A percentile compares a stretch with the other conserved stretches of the same genome.
Conservation (phyloP, 805 yeast species). For the Candida wancherniae region DNA sequence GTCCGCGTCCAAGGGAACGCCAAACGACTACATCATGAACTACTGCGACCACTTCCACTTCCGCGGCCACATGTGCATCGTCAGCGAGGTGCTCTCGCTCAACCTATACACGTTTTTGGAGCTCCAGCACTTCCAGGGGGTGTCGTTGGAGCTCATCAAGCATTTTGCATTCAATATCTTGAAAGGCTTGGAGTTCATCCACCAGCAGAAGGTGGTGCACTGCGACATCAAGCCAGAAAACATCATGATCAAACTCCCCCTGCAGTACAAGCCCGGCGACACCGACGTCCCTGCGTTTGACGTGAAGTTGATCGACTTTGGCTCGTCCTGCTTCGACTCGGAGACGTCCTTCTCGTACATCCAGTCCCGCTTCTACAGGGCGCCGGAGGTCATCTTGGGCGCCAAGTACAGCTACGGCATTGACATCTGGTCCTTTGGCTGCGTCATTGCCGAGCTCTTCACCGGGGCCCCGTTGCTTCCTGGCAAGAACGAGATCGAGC, state of each 20-base stretch:
- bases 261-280: constrained; percentile 6
- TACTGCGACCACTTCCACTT: constrained; percentile 71
- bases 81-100: constrained; percentile 65
- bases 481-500: constrained; percentile 42
- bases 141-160: constrained; percentile 37
- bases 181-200: constrained; percentile 57
- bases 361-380: constrained; percentile 68
- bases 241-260: constrained; percentile 50
- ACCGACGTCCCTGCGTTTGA: constrained; percentile 37
- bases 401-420: constrained; percentile 51
- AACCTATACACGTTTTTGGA: constrained; percentile 61
- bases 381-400: constrained; percentile 74
- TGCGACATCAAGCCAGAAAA: constrained; percentile 89
- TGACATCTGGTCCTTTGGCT: constrained; percentile 92
- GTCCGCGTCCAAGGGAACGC: constrained; percentile 9
- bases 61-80: constrained; percentile 77
- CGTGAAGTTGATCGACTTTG: constrained; percentile 77
- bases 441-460: constrained; percentile 45
- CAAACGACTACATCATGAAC: constrained; percentile 37
- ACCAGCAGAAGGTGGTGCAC: constrained; percentile 56
- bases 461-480: constrained; percentile 17
- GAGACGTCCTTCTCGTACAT: constrained; percentile 48
- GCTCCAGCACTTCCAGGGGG: constrained; percentile 45
- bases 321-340: constrained; percentile 50
- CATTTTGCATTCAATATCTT: constrained; percentile 52